Evolutionary conservation across 2,329 filamentous ascomycete species (phyloP), one percentile per base, ranked within the genome.

Genomic region (Scytalidium lignicola): DNA sequence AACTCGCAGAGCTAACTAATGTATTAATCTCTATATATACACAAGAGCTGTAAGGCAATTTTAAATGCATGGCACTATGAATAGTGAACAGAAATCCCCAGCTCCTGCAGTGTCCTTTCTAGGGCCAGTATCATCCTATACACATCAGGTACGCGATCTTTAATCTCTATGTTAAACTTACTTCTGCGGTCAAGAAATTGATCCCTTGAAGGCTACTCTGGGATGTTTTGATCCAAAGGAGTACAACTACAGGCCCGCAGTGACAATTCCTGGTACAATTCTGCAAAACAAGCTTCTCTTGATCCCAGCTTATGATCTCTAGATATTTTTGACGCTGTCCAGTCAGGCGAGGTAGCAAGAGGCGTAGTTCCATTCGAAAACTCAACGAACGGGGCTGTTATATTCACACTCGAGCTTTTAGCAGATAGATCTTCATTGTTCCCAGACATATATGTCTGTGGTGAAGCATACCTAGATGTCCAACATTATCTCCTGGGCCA

Each of bases 331-430:
- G 75, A 83, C 45, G 77, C 83, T 15, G 86, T 96, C 5, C 89
- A 95, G 62, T 74, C 75, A 32, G 77, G 80, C 50, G 65, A 72
- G 41, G 81, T 80, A 1, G 69, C 78, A 46, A 84, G 84, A 49
- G 93, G 91, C 57, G 87, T 97, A 26, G 87, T 96, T 1, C 93
- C 93, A 6, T 91, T 96, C 68, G 92, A 97, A 66, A 99, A 99
- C 73, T 95, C 88, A 39, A 92, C 89, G 64, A 96, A 97, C 68
- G 93, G 93, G 62, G 85, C 86, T 48, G 93, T 99, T 44, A 83
- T 93, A 49, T 88, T 90, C 67, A 96, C 91, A 0, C 79, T 97
- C 20, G 91, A 96, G 68, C 81, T 92, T 56, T 82, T 99, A 52
- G 89, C 89, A 56, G 90, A 96, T 69, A 76, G 86, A 21, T 71